Percentiles rank a stretch among this genome's conserved stretches.
phyloP scores from a whole-genome alignment of 108 stramenopile genomes.

The Cyclotella sp. region DNA sequence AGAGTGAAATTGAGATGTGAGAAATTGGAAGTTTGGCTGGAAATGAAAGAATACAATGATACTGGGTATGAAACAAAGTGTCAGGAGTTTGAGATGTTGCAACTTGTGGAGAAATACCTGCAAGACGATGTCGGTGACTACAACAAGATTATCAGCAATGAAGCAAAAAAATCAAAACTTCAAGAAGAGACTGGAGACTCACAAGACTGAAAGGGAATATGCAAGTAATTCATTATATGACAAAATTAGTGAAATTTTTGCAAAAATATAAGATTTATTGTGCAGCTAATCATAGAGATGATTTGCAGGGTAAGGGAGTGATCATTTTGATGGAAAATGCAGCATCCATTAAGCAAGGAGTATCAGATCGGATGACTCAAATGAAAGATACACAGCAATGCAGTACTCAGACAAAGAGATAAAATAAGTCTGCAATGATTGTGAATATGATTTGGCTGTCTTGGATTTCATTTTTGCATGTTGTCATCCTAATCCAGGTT shows the following conservation, averaged over 20 bases:
- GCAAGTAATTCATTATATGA: not conserved
- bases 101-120: no score
- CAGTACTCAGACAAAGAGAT: not conserved
- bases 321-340: conserved; percentile 1
- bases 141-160: no score
- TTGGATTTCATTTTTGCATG: not conserved
- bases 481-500: not conserved
- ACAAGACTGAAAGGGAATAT: not conserved
- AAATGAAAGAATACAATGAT: no score
- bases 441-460: not conserved
- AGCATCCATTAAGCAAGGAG: conserved; percentile 1
- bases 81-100: no score
- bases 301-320: conserved; percentile 14
- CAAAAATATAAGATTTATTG: conserved; percentile 5
- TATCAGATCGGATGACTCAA: no score
- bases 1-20: no score
- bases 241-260: conserved; percentile 3
- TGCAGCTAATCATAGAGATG: conserved; percentile 21
- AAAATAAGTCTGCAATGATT: not conserved
- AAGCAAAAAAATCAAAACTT: no score
- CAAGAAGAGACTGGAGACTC: not conserved
- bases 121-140: no score
- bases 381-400: not conserved
- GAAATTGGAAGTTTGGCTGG: no score
- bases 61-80: no score